Evolutionary conservation across 78 protist species (phyloP), one percentile per base, ranked within the genome.

Genomic region (Dictyostelium capitatum): DNA sequence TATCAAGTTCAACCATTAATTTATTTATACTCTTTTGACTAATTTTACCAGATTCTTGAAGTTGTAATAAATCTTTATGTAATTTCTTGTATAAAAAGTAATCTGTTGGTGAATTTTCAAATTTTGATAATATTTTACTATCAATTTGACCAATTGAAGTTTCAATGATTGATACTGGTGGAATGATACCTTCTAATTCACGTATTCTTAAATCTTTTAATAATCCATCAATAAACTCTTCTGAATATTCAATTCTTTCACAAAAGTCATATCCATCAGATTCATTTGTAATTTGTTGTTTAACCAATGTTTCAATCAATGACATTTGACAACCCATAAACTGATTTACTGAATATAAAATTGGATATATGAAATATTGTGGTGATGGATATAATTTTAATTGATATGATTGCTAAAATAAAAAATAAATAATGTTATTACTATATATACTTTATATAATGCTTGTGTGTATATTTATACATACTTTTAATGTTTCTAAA

Each of bases 341-440:
- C 23, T 84, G 92, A 30, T 84, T 84, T 25, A 56, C 75, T 8
- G 80, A 11, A 37, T 84, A 84, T 3, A 84, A 32, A 2, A 43
- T 59, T n/a, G 92, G 92, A 23, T 75, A 74, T 25, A 75, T 74
- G 53, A 54, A 74, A 37, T 84, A 84, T 28, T 73, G 57, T 46
- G 92, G 92, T n/a, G 74, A 6, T 17, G 92, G 82, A 56, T 74
- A 84, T 6, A 47, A 23, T 56, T 48, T 41, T 19, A 54, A 9
- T 17, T 14, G 14, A 47, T 84, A 84, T 32, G 69, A 70, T 28
- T 75, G 56, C 70, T 37, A 37, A 37, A 37, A 37, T 37, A 37
- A 37, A 37, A 37, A 3, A 37, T 37, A 37, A 37, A 3, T 37
- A 37, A 37, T 37, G 2, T 37, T 37, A 37, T 1, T 37, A 37